Evolutionary conservation across 1,284 basidiomycete species (phyloP).

Genomic region (Pseudozyma sp.): DNA sequence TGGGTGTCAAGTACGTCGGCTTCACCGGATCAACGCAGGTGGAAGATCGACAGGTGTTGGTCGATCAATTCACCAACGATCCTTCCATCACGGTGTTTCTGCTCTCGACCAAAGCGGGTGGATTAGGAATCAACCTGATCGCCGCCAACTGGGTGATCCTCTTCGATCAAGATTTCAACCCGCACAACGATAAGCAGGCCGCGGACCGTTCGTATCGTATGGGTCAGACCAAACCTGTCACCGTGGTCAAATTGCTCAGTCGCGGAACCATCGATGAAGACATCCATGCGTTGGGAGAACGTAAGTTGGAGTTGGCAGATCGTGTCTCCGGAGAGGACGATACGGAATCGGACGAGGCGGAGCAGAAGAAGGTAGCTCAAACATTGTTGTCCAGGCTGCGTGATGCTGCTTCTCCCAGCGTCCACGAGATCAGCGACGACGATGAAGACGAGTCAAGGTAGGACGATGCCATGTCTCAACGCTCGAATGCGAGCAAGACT

Average conservation of each 20-base stretch:
- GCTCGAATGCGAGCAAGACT: too few relatives aligned
- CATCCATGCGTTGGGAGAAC: conserved; percentile 55
- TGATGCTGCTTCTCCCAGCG: conserved; percentile 31
- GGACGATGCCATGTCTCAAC: too few relatives aligned
- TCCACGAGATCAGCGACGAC: conserved; percentile 37
- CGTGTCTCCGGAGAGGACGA: conserved; percentile 60
- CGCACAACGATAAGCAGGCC: conserved; percentile 87
- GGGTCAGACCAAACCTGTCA: conserved; percentile 88
- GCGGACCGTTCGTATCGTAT: conserved; percentile 99
- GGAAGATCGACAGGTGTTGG: conserved; percentile 89
- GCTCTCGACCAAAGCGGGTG: conserved; percentile 91
- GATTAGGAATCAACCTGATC: conserved; percentile 71
- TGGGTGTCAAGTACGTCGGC: conserved; percentile 83
- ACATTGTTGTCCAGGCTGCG: conserved; percentile 53
- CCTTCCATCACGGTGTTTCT: conserved; percentile 90
- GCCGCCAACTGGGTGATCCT: conserved; percentile 76
- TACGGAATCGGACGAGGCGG: conserved; percentile 54
- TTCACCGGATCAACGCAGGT: conserved; percentile 95
- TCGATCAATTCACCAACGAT: conserved; percentile 97
- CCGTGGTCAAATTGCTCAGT: conserved; percentile 91
- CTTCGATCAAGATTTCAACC: conserved; percentile 86
- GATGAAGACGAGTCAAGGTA: conserved; percentile 11
- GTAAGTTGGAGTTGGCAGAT: conserved; percentile 64
- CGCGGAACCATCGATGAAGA: conserved; percentile 84
- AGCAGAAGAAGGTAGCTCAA: conserved; percentile 51